Base-by-base conservation (phyloP, 768 basidiomycete species). In the Lyophyllum semitale region DNA sequence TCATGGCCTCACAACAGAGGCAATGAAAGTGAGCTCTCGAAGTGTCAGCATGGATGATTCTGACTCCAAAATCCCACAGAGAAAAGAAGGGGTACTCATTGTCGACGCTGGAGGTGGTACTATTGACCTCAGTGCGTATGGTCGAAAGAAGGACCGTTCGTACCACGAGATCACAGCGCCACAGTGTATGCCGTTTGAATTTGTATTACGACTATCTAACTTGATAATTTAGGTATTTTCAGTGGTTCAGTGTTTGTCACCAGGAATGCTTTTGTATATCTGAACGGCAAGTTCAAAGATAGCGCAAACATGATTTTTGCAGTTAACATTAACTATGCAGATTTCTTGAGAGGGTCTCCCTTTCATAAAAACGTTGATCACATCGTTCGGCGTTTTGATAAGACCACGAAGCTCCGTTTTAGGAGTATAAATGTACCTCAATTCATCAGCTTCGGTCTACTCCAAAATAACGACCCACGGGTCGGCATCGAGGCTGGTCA, bases 31-130 rank as follows among this genome's bases (percentile, higher is more conserved):
- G 38, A 46, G 23, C 13, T 27, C 32, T 7, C 15, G 27, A 9
- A 11, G 45, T 22, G n/a, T 13, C 26, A 29, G 3, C 22, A 4
- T 38, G 26, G 1, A 2, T n/a, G 32, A 3, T 13, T 11, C 25
- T 22, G 17, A 57, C 20, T 18, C 27, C 17, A 20, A 15, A 29
- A n/a, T 46, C n/a, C 50, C n/a, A n/a, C n/a, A 82, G 79, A 66
- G 66, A 13, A 75, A 74, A 6, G 64, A 80, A 40, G 78, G 77
- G 1, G 66, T 83, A 4, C 71, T 84, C 50, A 68, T 85, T 30
- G 75, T 84, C 8, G 82, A 85, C 58, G 82, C 83, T 4, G 83
- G 84, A 6, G 81, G 80, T 32, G 83, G 81, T 20, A 85, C 82
- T 0, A 71, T 85, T 25, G 83, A 85, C 56, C 68, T 84, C 35